Evolutionary conservation across 2,329 filamentous ascomycete species (phyloP).

Genomic region (Colletotrichum caudatum): DNA sequence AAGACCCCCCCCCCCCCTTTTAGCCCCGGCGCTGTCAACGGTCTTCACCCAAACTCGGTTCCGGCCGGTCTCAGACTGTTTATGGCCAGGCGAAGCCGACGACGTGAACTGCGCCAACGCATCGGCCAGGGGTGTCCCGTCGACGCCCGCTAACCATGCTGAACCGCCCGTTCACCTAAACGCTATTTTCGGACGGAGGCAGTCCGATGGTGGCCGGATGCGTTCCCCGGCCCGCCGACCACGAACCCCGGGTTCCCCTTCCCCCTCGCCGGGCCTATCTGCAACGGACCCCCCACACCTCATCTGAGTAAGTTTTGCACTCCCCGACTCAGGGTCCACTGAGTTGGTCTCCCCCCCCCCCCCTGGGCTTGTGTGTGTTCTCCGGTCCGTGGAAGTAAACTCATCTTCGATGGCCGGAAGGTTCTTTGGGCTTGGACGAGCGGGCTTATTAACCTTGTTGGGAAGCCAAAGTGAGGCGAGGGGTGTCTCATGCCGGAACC

Average conservation of each 20-base stretch:
- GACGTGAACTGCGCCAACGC: background rate
- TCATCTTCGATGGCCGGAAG: constrained; percentile 21
- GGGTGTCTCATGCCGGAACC: background rate
- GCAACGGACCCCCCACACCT: background rate
- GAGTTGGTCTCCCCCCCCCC: background rate
- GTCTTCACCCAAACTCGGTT: background rate
- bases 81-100: background rate
- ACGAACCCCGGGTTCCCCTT: constrained; percentile 10
- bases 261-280: background rate
- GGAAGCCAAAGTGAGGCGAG: constrained; percentile 26
- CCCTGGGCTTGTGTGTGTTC: background rate
- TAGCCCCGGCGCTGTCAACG: background rate
- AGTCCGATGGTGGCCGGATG: constrained; percentile 3
- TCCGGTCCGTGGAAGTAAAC: constrained; percentile 25
- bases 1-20: too few species aligned
- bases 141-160: background rate
- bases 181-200: background rate
- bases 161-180: background rate
- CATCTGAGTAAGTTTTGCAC: constrained; percentile 1
- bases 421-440: constrained; percentile 12
- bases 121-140: background rate
- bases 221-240: constrained; percentile 25
- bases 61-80: background rate
- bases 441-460: constrained; percentile 1
- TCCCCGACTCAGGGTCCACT: constrained; percentile 11